Evolutionary conservation across 768 basidiomycete genomes (phyloP), one percentile per base, ranked within the genome.

Genomic region (Obba rivulosa): DNA sequence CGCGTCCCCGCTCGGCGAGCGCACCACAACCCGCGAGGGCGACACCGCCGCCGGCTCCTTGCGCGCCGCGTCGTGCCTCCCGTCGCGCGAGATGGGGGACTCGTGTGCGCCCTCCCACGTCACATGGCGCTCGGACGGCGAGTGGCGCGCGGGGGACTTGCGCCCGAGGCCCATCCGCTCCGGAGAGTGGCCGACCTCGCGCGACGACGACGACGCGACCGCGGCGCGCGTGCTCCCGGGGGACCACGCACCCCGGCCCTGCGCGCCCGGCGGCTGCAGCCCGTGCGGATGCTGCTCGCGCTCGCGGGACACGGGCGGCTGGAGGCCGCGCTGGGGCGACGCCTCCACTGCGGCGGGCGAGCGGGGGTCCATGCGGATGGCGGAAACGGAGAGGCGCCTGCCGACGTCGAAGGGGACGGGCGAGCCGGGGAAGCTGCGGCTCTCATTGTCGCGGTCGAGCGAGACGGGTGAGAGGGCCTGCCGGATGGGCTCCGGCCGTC

Each of bases 321-420:
- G 37, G 37, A 16, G 37, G 37, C 14, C n/a, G 20, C 37, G 37
- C 37, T 16, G 37, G 37, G n/a, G 37, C 16, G 46, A 31, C 24
- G 37, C 22, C 7, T 46, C 31, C 13, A 35, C 37, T 23, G 43
- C 21, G 17, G 50, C 43, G 39, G 44, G 47, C 42, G 50, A 47
- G 41, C 50, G 62, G 25, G 75, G 69, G 34, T 83, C 81, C 45
- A 77, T 59, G 35, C 80, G 73, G 34, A 66, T 67, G 11, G 75
- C 72, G 18, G 77, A 74, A 35, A 76, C 62, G 1, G 80, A 79
- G 22, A 74, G 65, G 14, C 78, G 70, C 40, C 77, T 66, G 21
- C 60, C 63, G 16, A 74, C 59, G 45, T 81, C 77, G 49, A 74
- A 73, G 5, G 79, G 72, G 16, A 71, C 74, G 2, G 74, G 74